Percentiles rank a stretch among this genome's conserved stretches.
These are phyloP conservation scores for Cyberlindnera maclurae DNA, from an alignment of 805 yeast species.

Conservation along the genomic window DNA sequence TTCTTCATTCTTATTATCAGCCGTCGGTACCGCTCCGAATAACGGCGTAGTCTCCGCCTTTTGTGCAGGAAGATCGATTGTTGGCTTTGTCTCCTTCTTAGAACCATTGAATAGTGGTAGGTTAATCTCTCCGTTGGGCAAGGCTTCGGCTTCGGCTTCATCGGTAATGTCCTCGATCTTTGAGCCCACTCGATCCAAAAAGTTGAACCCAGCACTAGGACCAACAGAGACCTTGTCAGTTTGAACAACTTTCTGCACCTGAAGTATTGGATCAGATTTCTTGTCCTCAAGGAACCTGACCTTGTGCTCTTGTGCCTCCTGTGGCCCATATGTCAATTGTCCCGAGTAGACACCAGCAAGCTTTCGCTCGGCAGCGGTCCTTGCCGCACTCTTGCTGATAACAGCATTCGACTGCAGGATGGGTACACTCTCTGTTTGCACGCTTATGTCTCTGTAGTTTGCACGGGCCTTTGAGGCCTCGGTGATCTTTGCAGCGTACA, in stretches of 20 bases:
- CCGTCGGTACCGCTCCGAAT: too few relatives aligned
- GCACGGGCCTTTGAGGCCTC: not conserved
- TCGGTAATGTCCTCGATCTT: not conserved
- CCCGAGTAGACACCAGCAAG: slow-evolving; percentile 24
- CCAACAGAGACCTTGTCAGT: slow-evolving; percentile 10
- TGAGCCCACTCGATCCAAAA: slow-evolving; percentile 9
- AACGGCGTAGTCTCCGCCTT: too few relatives aligned
- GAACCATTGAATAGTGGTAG: too few relatives aligned
- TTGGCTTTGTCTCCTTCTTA: too few relatives aligned
- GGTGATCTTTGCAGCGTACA: slow-evolving; percentile 14
- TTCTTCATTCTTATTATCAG: too few relatives aligned
- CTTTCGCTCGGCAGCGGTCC: slow-evolving; percentile 16
- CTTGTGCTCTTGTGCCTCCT: slow-evolving; percentile 13
- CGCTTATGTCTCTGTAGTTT: slow-evolving; percentile 16
- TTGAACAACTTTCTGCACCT: slow-evolving; percentile 15
- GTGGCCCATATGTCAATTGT: slow-evolving; percentile 17
- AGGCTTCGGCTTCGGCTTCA: not conserved
- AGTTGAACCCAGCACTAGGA: slow-evolving; percentile 26
- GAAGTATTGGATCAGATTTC: slow-evolving; percentile 3
- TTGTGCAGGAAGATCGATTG: too few relatives aligned
- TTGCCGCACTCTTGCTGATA: slow-evolving; percentile 7
- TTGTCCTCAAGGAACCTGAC: slow-evolving; percentile 15
- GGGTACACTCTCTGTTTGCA: slow-evolving; percentile 21
- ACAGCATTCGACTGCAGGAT: slow-evolving; percentile 11
- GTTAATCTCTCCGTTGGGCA: not conserved